Conservation (phyloP, 345 rosid genomes). For the Syzygium aromaticum region DNA sequence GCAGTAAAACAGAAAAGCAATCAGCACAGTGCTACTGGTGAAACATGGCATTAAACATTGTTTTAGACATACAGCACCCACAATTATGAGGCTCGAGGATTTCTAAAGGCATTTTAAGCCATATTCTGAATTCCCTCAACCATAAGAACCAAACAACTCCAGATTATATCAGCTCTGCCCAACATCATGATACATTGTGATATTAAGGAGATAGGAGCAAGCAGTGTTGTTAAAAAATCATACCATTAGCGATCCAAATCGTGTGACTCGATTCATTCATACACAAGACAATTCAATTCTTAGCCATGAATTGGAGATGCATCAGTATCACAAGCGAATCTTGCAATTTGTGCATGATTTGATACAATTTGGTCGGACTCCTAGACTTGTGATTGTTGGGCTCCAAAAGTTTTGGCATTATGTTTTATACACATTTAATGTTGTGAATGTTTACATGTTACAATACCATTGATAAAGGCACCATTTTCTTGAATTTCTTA, state of each 20-base stretch:
- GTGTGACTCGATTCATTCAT: background rate
- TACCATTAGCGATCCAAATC: background rate
- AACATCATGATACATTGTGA: background rate
- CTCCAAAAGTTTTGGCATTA: background rate
- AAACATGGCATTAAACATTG: background rate
- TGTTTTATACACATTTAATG: background rate
- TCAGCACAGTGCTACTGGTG: background rate
- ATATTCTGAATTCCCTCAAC: background rate
- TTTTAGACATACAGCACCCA: background rate
- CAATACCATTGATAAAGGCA: background rate
- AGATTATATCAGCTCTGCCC: background rate
- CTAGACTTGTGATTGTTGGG: background rate
- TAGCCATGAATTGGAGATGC: background rate
- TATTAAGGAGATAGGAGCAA: background rate
- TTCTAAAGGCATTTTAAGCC: background rate
- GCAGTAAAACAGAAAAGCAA: background rate
- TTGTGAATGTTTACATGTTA: background rate
- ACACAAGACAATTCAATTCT: background rate
- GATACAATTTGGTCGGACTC: background rate
- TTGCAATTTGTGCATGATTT: background rate
- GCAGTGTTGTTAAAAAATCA: background rate
- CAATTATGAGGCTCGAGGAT: background rate
- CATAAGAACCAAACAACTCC: background rate
- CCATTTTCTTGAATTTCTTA: background rate
- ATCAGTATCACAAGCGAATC: background rate